phyloP scores from a whole-genome alignment of 129 eudicot species.

The Tagetes erecta region DNA sequence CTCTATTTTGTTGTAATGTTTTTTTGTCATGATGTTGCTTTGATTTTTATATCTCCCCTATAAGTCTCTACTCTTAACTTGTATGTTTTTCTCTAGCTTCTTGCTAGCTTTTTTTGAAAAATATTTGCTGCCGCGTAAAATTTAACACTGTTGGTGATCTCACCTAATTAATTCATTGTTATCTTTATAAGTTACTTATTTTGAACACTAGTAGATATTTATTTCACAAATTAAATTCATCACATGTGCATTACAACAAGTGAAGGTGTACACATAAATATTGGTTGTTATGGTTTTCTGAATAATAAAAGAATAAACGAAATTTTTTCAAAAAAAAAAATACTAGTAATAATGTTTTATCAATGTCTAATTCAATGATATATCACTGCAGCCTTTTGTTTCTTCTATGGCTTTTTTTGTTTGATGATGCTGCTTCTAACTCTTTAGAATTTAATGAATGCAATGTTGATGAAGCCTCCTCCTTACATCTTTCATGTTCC shows the following conservation, averaged over 20 bases:
- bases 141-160: too few relatives aligned
- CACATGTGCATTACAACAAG: background rate
- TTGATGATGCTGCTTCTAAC: slow-evolving; percentile 37
- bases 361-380: slow-evolving; percentile 26
- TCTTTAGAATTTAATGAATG: slow-evolving; percentile 40
- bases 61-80: too few relatives aligned
- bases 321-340: background rate
- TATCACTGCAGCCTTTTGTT: slow-evolving; percentile 33
- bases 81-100: too few relatives aligned
- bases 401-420: slow-evolving; percentile 26
- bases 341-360: background rate
- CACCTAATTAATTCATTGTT: too few relatives aligned
- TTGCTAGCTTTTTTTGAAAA: too few relatives aligned
- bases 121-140: too few relatives aligned
- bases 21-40: too few relatives aligned
- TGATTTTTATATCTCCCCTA: too few relatives aligned
- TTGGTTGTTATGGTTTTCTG: background rate
- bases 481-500: slow-evolving; percentile 37
- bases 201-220: background rate
- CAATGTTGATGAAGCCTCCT: slow-evolving; percentile 45
- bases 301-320: slow-evolving; percentile 26
- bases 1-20: too few relatives aligned
- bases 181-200: too few relatives aligned
- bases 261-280: background rate
- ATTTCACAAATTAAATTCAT: background rate